Evolutionary conservation across 2,329 filamentous ascomycete species (phyloP), one percentile per base, ranked within the genome.

Genomic region (Aureobasidium sp.): DNA sequence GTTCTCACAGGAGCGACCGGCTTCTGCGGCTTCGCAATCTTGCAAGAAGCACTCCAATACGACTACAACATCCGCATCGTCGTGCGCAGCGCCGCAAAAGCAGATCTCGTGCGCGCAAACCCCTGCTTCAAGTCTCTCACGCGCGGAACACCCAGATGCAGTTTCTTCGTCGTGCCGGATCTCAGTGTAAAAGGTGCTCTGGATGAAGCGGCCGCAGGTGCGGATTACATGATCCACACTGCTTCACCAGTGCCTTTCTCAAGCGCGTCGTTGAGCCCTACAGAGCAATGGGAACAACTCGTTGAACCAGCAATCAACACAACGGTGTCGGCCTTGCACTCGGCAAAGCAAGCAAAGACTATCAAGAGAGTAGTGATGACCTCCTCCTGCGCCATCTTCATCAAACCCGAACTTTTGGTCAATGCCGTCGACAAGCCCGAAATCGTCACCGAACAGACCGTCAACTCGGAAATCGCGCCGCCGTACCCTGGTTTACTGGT

Each of bases 311-410:
- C 63, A 14, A 60, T 74, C 25, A 62, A 66, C 41, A 69, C 68
- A 17, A 73, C 68, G 0, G 47, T 65, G 3, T 61, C 61, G 4
- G 64, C 75, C 6, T 62, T 76, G 2, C 57, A 68, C 21, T 63
- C 71, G 0, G 72, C 71, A 1, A 39, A 61, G 14, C 67, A 67
- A 49, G 55, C 53, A 5, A 56, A 60, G 1, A 64, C 60, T 0
- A 63, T 76, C n/a, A 63, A 67, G 53, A 65, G 69, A 12, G 59
- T 76, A 7, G 68, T 75, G 16, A 70, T 76, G 45, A 75, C 73
- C 11, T 60, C 58, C 16, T 64, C 60, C 32, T 54, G 59, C 38
- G 54, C 58, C 24, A 55, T 60, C 25, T 53, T 62, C 16, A 55
- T 58, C 6, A 53, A 56, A 8, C 41, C 59, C 24, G 37, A 56